Base-by-base conservation (phyloP, 805 yeast species). In the Candida nanaspora region DNA sequence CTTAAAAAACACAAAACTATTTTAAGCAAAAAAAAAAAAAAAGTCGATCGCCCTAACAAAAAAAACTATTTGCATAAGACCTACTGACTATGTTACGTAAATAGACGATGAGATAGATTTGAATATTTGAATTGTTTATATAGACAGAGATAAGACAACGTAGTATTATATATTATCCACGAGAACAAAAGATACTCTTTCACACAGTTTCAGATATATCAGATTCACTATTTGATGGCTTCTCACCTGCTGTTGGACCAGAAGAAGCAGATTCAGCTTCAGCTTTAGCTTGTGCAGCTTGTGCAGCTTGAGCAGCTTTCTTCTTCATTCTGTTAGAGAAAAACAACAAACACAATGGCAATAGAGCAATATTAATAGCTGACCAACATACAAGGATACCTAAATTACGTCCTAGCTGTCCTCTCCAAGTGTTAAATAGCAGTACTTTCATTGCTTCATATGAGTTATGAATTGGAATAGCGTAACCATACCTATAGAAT, bases 391-490 rank as follows among this genome's bases (percentile, higher is more conserved):
- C 55, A 32, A 82, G 51, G 14, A 82, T 63, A 33, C 84, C 88
- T 45, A 71, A 65, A 50, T 80, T 69, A 49, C 80, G 57, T 13
- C 87, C 87, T 52, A 82, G 40, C 20, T 70, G 50, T 4, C 80
- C 78, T 51, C 71, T 78, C 50, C 73, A 71, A 3, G 82, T 63
- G 51, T 77, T 61, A 51, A 79, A 71, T 38, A 82, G 66, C 1
- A 80, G 59, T 2, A 81, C 80, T 54, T 78, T 78, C 51, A 70
- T 69, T 23, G 78, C 70, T 48, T 78, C 86, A 39, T 72, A 70
- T 0, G 83, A 72, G 48, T 82, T 80, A 50, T 80, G 80, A 40
- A 82, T 69, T 4, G 93, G 94, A 65, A 78, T 63, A 16, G 74
- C 82, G 51, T 80, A 80, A 16, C 88, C 85, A 56, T 71, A 79